Evolutionary conservation across 495 filamentous ascomycete species (phyloP).

Genomic region (Lepraria neglecta): DNA sequence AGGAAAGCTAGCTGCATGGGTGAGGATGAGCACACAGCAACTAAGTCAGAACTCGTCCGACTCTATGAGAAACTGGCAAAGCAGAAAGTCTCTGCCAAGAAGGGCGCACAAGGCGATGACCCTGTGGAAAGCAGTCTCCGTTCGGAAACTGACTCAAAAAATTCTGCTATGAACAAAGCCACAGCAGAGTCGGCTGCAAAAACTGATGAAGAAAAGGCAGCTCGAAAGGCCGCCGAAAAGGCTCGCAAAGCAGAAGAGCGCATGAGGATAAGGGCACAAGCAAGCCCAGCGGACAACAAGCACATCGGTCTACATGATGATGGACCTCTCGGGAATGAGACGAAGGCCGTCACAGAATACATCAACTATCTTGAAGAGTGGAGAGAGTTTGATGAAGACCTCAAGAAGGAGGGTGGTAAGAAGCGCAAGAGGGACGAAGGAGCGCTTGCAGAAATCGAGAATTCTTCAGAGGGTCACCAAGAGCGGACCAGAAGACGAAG

Average conservation of each 20-base stretch:
- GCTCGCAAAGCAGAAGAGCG: not conserved
- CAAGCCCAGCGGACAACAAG: no score
- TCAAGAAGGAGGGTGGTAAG: constrained; percentile 9
- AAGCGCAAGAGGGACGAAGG: constrained; percentile 4
- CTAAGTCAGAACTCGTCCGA: not conserved
- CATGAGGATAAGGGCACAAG: no score
- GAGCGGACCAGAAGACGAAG: not conserved
- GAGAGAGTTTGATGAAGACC: constrained; percentile 3
- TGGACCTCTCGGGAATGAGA: no score
- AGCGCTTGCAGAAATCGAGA: constrained; percentile 22
- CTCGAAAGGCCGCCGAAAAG: not conserved
- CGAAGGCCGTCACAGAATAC: not conserved
- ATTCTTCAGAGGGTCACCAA: not conserved
- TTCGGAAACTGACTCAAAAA: not conserved
- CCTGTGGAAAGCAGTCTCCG: no score
- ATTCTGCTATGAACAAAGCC: not conserved
- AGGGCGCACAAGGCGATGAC: not conserved
- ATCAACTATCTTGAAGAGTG: not conserved
- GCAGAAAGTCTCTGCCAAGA: not conserved
- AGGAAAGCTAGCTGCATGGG: not conserved
- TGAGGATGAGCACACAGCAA: not conserved
- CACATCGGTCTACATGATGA: no score
- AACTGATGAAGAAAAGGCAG: not conserved
- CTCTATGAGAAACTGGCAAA: not conserved
- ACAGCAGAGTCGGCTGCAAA: not conserved